Base-by-base conservation (phyloP, 345 rosid genomes). In the Moricandia moricandioides region DNA sequence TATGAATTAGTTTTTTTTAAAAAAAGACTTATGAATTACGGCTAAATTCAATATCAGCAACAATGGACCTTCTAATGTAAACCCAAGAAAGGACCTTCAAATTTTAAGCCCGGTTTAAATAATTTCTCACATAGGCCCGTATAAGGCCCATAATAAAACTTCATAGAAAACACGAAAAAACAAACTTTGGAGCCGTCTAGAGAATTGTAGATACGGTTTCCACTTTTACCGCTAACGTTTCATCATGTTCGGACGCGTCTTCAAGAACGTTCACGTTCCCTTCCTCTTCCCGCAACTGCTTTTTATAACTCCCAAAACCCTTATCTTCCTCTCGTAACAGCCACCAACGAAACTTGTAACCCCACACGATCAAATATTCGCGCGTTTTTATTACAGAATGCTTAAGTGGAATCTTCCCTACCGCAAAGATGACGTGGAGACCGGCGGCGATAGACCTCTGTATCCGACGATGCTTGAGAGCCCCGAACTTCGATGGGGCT, bases 401-500 rank as follows among this genome's bases (percentile, higher is more conserved):
- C 58, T 67, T 16, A 67, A 67, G 86, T 91, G 89, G 89, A 33
- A 29, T 21, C 87, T 77, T 8, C 82, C 89, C 12, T 72, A 64
- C 77, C 67, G 82, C 26, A 89, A 88, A 84, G 37, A 8, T 59
- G 96, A 92, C 80, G 76, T 86, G 83, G 97, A 92, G 74, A 51
- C 18, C 14, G 67, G 61, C 13, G 63, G 87, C 2, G 66, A 88
- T 3, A 79, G 78, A 72, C 81, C 91, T 67, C 83, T 90, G 78
- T 90, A 88, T 63, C 97, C 97, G 68, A 78, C 78, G 89, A 90
- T 92, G 97, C 75, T 85, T 0, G 97, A 92, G 79, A 83, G 83
- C 62, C 97, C 97, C 26, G 84, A 90, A 82, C 86, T 92, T 65
- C 87, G 97, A 13, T 92, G 97, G 97, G 75, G 89, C 10, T 92